Percentiles rank a stretch among this genome's conserved stretches.
These are phyloP conservation scores for Lactuca sativa DNA, from an alignment of 129 eudicot species.

Conservation along the genomic window DNA sequence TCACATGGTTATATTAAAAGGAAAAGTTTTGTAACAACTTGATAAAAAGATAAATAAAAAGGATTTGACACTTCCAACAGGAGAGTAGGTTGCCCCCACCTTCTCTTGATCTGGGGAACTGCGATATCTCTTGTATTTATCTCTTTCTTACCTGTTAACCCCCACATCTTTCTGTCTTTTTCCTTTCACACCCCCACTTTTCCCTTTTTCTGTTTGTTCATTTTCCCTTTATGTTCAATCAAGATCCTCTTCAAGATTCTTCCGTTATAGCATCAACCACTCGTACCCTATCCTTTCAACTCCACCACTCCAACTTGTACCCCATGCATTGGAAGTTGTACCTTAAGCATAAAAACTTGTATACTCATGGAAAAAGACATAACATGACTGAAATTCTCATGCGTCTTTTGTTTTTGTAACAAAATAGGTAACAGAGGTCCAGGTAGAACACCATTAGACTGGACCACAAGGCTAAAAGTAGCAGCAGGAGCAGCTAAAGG, in stretches of 20 bases:
- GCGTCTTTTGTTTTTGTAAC: constrained; percentile 20
- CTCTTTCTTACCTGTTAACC: constrained; percentile 31
- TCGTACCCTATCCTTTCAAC: background rate
- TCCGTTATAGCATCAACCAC: background rate
- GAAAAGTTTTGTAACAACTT: constrained; percentile 4
- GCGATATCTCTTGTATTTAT: constrained; percentile 26
- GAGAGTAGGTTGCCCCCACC: constrained; percentile 22
- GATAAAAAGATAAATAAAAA: constrained; percentile 8
- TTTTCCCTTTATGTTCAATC: constrained; percentile 21
- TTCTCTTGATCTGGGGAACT: constrained; percentile 36
- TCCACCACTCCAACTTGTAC: too few relatives aligned
- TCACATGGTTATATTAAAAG: constrained; percentile 4
- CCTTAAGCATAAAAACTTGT: background rate
- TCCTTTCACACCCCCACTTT: constrained; percentile 14
- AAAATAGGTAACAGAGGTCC: constrained; percentile 61
- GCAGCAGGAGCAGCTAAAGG: constrained; percentile 62
- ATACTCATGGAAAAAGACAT: constrained; percentile 10
- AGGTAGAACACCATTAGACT: constrained; percentile 60
- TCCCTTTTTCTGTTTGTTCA: constrained; percentile 16
- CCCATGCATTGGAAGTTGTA: constrained; percentile 8
- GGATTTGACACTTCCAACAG: constrained; percentile 2
- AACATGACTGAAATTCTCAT: constrained; percentile 10
- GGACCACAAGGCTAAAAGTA: constrained; percentile 59
- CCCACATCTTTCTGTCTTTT: constrained; percentile 32
- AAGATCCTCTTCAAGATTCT: constrained; percentile 14